Base-by-base conservation (phyloP, 2,329 filamentous ascomycete species). In the Tetracladium maxilliforme region DNA sequence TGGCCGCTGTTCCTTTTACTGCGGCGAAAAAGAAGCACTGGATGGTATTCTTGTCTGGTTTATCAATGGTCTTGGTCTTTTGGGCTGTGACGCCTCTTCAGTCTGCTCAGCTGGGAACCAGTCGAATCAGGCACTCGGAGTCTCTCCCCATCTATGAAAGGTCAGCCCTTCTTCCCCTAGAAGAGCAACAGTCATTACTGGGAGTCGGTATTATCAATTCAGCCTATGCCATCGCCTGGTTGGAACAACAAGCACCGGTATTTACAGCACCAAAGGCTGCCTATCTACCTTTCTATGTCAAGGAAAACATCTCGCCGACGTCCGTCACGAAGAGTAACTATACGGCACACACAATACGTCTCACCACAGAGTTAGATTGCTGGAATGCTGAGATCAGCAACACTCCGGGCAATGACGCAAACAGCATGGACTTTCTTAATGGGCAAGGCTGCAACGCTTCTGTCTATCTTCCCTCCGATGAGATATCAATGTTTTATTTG, bases 81-180 rank as follows among this genome's bases (percentile, higher is more conserved):
- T 70, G 61, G 61, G 44, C 55, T 0, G 32, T 74, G 0, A 70
- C 66, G 0, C 68, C 68, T 0, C 34, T 61, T 0, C 64, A 71
- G 35, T 56, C 62, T 14, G 57, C 64, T n/a, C 53, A 71, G 0
- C 61, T 73, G 5, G 57, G 60, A 0, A 49, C 45, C 0, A 37
- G 40, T 0, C 38, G 37, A 0, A 39, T 64, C 1, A 35, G 22
- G 0, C 39, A 44, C 3, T 39, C 31, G 0, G 24, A 35, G 0
- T 4, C 30, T 0, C 6, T 24, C 0, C 6, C 33, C 0, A 49
- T 49, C 25, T 19, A 21, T 1, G 30, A 30, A 0, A 45, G 47
- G 0, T 46, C 34, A 0, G 12, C 17, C 0, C 43, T 44, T 14
- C 28, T 48, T 1, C 34, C 52, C 0, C 10, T 50, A 0, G 23